These are phyloP conservation scores for Sanguinoderma infundibulare DNA, from an alignment of 1,284 basidiomycete genomes.

Conservation along the genomic window DNA sequence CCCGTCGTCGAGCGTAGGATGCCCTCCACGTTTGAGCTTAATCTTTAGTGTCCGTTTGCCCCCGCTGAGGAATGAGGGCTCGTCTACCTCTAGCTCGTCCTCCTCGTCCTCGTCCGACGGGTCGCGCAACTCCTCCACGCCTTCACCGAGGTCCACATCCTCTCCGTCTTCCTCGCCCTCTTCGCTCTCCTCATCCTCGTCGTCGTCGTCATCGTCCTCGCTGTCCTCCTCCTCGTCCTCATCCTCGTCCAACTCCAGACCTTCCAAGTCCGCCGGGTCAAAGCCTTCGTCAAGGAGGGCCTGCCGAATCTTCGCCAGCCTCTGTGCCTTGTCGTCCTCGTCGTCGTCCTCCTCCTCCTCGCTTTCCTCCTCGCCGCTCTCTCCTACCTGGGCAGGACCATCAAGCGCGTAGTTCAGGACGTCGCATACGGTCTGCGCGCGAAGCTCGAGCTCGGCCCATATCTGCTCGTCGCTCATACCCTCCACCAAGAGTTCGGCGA, in stretches of 20 bases:
- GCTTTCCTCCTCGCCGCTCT: constrained; percentile 41
- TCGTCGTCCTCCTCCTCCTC: constrained; percentile 40
- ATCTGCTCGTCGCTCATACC: constrained; percentile 89
- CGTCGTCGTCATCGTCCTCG: constrained; percentile 39
- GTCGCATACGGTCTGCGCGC: constrained; percentile 68
- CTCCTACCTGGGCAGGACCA: constrained; percentile 36
- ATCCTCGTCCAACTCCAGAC: constrained; percentile 31
- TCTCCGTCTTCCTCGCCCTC: constrained; percentile 43
- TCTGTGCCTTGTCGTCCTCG: constrained; percentile 37
- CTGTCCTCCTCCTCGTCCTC: constrained; percentile 43
- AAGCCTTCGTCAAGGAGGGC: constrained; percentile 37
- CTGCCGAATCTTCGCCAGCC: constrained; percentile 34
- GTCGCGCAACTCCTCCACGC: constrained; percentile 50
- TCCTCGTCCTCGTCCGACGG: constrained; percentile 53
- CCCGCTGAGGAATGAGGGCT: constrained; percentile 36
- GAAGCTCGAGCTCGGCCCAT: constrained; percentile 91
- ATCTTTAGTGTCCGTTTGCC: constrained; percentile 29
- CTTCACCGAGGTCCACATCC: constrained; percentile 41
- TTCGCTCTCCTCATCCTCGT: constrained; percentile 40
- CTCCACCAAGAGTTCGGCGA: constrained; percentile 78
- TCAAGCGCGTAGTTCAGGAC: constrained; percentile 65
- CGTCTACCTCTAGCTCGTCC: constrained; percentile 38
- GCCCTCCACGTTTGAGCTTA: constrained; percentile 36
- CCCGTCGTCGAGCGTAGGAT: constrained; percentile 84
- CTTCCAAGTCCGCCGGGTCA: constrained; percentile 41